Base-by-base conservation (phyloP, 2,329 filamentous ascomycete species). In the Gaeumannomyces sp. region DNA sequence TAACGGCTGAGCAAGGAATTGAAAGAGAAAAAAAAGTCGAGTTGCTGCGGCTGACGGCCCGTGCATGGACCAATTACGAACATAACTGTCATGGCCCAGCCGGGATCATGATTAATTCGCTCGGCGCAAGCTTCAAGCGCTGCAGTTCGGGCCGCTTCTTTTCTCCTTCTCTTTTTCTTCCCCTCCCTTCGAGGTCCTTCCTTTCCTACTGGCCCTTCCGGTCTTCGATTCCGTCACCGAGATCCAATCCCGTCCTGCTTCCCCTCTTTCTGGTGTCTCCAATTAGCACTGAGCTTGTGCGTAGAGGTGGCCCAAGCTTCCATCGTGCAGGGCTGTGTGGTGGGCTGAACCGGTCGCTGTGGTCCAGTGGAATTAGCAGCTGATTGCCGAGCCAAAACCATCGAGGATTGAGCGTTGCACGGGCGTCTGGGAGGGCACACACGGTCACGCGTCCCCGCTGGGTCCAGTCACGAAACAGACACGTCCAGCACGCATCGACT, bases 401-500 rank as follows among this genome's bases (percentile, higher is more conserved):
- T 16, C 35, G 5, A 38, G 2, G 13, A 38, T 13, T 8, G 33
- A 38, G 35, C 13, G 14, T 38, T 4, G 35, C 35, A 38, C 35
- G 13, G 13, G 35, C 35, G 3, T 33, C 33, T 11, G 56, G 6
- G 8, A 31, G 56, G n/a, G 27, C 45, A 62, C 60, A 61, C 61
- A 35, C 56, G 50, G 28, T 33, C 22, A 57, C 53, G 35, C 53
- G 61, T 35, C 19, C 45, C 45, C 45, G 22, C 45, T n/a, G 45
- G 29, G 28, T 27, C 50, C n/a, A 68, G 69, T 71, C 69, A 70
- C 68, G 70, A 70, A 71, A 69, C 38, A 66, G 69, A 71, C 69
- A 71, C 69, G 69, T 69, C 68, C 59, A 28, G 45, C 53, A 59
- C 63, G 61, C 66, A 65, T 64, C 64, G 27, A 64, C 66, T 25